phyloP scores from a whole-genome alignment of 306 rosid species.

The Erythrophleum fordii region DNA sequence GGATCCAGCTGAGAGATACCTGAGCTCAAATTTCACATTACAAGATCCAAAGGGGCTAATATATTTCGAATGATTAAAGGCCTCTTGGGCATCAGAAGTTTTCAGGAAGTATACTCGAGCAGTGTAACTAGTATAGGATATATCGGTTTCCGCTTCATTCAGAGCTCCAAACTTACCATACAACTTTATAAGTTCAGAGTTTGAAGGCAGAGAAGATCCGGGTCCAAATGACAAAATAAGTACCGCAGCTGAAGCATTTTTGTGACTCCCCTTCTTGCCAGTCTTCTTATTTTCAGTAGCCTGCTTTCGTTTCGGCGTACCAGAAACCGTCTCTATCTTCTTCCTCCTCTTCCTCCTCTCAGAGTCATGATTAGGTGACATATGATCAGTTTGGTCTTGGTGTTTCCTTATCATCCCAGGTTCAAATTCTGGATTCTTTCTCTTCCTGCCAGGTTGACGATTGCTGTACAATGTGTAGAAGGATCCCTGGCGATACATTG shows the following conservation, averaged over 20 bases:
- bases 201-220: constrained; percentile 68
- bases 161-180: constrained; percentile 67
- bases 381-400: constrained; percentile 29
- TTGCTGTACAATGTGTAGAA: constrained; percentile 43
- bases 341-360: constrained; percentile 40
- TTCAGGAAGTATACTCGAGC: constrained; percentile 65
- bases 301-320: constrained; percentile 24
- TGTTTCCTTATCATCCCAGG: constrained; percentile 34
- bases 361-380: constrained; percentile 37
- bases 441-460: constrained; percentile 52
- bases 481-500: constrained; percentile 57
- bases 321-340: constrained; percentile 35
- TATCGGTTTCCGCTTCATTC: constrained; percentile 62
- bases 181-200: constrained; percentile 56
- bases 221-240: constrained; percentile 61
- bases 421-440: constrained; percentile 54
- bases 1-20: constrained; percentile 35
- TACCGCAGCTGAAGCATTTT: constrained; percentile 43
- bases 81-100: constrained; percentile 60
- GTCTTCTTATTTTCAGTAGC: constrained; percentile 31
- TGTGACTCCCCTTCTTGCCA: constrained; percentile 31
- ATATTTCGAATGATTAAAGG: constrained; percentile 53
- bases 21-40: constrained; percentile 54
- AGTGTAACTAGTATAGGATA: constrained; percentile 53
- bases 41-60: constrained; percentile 58